Conservation (phyloP, 352 stramenopile species). For the Phytophthora chlamydospora region DNA sequence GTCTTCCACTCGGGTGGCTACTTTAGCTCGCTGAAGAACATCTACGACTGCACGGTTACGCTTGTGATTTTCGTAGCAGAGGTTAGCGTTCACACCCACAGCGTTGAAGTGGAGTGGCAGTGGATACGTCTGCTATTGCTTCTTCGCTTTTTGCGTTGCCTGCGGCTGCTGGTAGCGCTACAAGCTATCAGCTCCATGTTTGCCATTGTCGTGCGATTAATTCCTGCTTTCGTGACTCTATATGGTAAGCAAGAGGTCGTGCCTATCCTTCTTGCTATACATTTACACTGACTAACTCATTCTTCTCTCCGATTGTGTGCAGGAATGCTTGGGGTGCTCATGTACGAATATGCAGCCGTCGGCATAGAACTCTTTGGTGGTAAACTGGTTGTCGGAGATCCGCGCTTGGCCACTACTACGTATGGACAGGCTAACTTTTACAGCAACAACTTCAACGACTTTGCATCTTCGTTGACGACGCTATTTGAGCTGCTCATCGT, state of each 20-base stretch:
- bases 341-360: slow-evolving; percentile 64
- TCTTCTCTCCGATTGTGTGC: not conserved
- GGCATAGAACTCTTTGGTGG: slow-evolving; percentile 73
- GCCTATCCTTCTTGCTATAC: not conserved
- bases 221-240: slow-evolving; percentile 61
- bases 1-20: slow-evolving; percentile 61
- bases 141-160: slow-evolving; percentile 59
- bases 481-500: slow-evolving; percentile 83
- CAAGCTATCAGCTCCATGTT: slow-evolving; percentile 61
- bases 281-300: not conserved
- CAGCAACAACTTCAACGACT: slow-evolving; percentile 85
- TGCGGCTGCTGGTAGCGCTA: slow-evolving; percentile 57
- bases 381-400: slow-evolving; percentile 49
- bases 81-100: slow-evolving; percentile 61
- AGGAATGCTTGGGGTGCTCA: slow-evolving; percentile 66
- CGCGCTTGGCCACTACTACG: slow-evolving; percentile 36
- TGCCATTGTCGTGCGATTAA: slow-evolving; percentile 50
- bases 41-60: slow-evolving; percentile 86
- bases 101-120: slow-evolving; percentile 42
- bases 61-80: slow-evolving; percentile 60
- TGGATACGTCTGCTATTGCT: slow-evolving; percentile 67
- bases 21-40: slow-evolving; percentile 68
- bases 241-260: slow-evolving; percentile 38
- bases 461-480: slow-evolving; percentile 56
- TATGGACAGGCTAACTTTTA: slow-evolving; percentile 65